Conservation (phyloP, 2,329 filamentous ascomycete species). For the Diaporthe sp. region DNA sequence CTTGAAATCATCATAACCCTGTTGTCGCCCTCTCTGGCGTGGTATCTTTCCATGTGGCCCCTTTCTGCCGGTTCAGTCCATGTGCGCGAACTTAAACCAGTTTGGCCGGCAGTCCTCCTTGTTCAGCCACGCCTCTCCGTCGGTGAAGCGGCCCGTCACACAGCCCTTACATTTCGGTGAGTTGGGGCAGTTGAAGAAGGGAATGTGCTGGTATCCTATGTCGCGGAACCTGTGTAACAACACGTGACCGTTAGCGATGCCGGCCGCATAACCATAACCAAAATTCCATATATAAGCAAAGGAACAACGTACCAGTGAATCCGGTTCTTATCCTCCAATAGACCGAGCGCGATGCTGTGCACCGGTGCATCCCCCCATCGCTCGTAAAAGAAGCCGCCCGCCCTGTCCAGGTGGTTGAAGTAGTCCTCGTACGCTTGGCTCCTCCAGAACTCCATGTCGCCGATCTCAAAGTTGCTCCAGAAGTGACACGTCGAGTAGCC, state of each 20-base stretch:
- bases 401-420: conserved; percentile 93
- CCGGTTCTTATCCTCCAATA: conserved; percentile 91
- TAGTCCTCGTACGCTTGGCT: conserved; percentile 93
- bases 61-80: conserved; percentile 66
- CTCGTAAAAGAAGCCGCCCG: conserved; percentile 98
- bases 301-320: conserved; percentile 87
- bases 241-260: conserved; percentile 1
- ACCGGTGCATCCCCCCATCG: conserved; percentile 98
- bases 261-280: neutral
- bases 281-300: neutral
- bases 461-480: conserved; percentile 99
- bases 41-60: conserved; percentile 32
- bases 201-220: conserved; percentile 98
- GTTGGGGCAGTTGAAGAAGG: conserved; percentile 99
- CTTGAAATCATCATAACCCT: conserved; percentile 36
- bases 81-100: conserved; percentile 96
- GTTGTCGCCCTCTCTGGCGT: neutral
- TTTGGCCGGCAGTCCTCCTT: conserved; percentile 95
- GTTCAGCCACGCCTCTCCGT: conserved; percentile 87
- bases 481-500: conserved; percentile 99
- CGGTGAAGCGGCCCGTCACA: conserved; percentile 87
- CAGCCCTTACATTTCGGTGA: conserved; percentile 94
- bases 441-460: conserved; percentile 92
- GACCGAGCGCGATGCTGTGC: conserved; percentile 90
- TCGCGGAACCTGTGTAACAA: conserved; percentile 86